Percentiles rank a stretch among this genome's conserved stretches.
phyloP scores from a whole-genome alignment of 345 rosid species.

The Gossypium herbaceum region DNA sequence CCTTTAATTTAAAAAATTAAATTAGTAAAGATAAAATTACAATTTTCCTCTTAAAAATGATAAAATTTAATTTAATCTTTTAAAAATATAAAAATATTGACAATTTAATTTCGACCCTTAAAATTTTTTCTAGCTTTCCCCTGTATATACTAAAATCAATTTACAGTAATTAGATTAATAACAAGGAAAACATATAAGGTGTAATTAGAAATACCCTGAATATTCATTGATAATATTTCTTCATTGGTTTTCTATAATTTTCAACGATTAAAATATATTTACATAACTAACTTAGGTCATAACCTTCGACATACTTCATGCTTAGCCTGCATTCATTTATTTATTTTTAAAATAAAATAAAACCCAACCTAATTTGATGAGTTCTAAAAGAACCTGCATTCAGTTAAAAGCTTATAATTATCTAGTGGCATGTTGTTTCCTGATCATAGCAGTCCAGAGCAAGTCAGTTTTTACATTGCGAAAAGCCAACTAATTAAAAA shows the following conservation, averaged over 20 bases:
- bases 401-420: neutral
- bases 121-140: rapidly evolving
- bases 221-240: neutral
- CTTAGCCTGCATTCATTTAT: neutral
- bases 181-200: neutral
- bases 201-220: neutral
- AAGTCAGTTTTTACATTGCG: neutral
- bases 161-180: neutral
- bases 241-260: neutral
- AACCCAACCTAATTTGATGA: neutral
- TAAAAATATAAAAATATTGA: no score
- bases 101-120: no score
- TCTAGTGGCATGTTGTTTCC: neutral
- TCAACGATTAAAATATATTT: neutral
- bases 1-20: no score
- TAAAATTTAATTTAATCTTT: no score
- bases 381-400: neutral
- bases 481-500: slow-evolving; percentile 13
- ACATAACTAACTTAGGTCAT: neutral
- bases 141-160: neutral
- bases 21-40: no score
- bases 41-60: no score
- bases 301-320: neutral
- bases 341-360: neutral
- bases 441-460: neutral